Base-by-base conservation (phyloP, 2,329 filamentous ascomycete genomes). In the Calonectria fujianensis region DNA sequence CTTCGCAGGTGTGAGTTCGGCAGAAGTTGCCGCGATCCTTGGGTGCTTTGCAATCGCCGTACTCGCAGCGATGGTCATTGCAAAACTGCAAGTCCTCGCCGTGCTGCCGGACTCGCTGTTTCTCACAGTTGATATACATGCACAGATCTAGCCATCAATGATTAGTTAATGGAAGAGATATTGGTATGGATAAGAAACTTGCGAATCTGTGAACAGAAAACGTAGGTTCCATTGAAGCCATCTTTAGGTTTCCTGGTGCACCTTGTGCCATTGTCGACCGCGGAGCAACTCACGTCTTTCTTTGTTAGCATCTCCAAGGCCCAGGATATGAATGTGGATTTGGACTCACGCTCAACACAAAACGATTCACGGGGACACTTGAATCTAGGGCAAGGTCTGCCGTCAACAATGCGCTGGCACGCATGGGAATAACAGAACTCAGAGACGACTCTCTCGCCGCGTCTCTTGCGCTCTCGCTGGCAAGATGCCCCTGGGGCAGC, bases 161-260 rank as follows among this genome's bases (percentile, higher is more conserved):
- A 24, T 80, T 16, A 78, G 70, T 37, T 35, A 1, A 66, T 37
- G 2, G 24, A 11, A 18, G n/a, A 39, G 3, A 51, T 2, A 35
- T 1, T 2, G 5, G 11, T 8, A 2, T 31, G n/a, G 3, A 18
- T 11, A 32, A 11, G 1, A 10, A 9, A 72, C 79, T 70, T 65
- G 80, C 82, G 82, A n/a, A 81, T 72, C 35, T 82, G 74, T 10
- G 74, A 41, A 59, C 82, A 83, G 54, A 79, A 82, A n/a, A 32
- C 75, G 41, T 76, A 75, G 7, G 68, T 24, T 4, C 39, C 69
- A 18, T 70, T 59, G 31, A 73, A 72, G 4, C 73, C 80, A 45
- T 79, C 73, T 51, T 76, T 82, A 45, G 80, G 76, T 5, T 78
- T 76, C 29, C 80, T 52, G 13, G 29, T 50, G 57, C 81, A 82